Base-by-base conservation (phyloP, 192 early-diverging fungal genomes). In the Linnemannia hyalina region DNA sequence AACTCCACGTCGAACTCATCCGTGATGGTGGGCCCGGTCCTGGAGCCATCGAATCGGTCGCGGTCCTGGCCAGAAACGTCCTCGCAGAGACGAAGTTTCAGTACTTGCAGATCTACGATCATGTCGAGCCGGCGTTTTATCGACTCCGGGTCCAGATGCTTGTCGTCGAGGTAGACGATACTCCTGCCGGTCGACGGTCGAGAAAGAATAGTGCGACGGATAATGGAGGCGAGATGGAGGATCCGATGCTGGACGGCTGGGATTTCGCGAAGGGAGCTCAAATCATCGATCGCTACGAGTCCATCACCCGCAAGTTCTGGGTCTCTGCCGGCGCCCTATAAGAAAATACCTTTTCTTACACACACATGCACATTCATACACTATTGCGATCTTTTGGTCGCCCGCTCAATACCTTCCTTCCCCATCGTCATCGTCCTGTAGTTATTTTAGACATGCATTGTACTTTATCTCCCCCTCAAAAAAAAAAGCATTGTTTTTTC, bases 271-370 rank as follows among this genome's bases (percentile, higher is more conserved):
- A 16, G 20, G 77, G 73, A 0, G 77, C 73, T 0, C 36, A 70
- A n/a, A 55, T 85, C 72, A 73, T 85, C 68, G 82, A 85, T 70
- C 77, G 74, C 13, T 85, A 85, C 74, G 82, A 85, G 69, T 76
- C 82, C 11, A 80, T 85, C 36, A 85, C 78, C 16, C 32, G 82
- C 46, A 73, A 74, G 8, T 85, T 85, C 74, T 80, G 77, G 77
- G 78, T 85, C 35, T 52, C 82, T 22, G 55, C 40, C 6, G 82
- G 82, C 11, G 82, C 82, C 7, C n/a, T 85, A 18, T 85, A 65
- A 68, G 9, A 9, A 1, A 20, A 40, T 15, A 22, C 41, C 52
- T 63, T 32, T 80, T 1, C 32, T 54, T n/a, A 40, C 42, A 52
- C 36, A 44, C 36, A 71, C 40, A 71, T 41, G 38, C 46, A 44